These are phyloP conservation scores for Phytopythium vexans DNA, from an alignment of 352 stramenopile species.

Conservation along the genomic window DNA sequence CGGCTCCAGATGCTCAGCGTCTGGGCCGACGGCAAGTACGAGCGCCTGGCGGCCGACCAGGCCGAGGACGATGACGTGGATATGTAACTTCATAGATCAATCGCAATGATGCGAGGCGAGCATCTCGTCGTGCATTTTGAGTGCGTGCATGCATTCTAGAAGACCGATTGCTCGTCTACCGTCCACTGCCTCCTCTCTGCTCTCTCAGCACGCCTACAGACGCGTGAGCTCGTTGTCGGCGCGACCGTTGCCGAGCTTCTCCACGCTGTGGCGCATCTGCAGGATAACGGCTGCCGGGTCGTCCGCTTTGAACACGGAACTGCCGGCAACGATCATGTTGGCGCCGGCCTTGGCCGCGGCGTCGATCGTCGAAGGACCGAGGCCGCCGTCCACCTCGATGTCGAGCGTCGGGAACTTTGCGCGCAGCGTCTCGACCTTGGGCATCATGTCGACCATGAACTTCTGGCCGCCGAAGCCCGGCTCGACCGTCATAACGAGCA, in stretches of 20 bases:
- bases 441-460: slow-evolving; percentile 97
- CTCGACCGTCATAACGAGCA: slow-evolving; percentile 98
- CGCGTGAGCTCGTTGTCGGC: slow-evolving; percentile 54
- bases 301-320: slow-evolving; percentile 89
- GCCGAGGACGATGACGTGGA: slow-evolving; percentile 52
- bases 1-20: slow-evolving; percentile 76
- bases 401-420: slow-evolving; percentile 91
- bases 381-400: slow-evolving; percentile 97
- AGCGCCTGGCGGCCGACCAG: slow-evolving; percentile 47
- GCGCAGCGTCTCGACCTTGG: slow-evolving; percentile 89
- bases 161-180: too few relatives aligned
- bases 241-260: slow-evolving; percentile 77
- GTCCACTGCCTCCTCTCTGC: not conserved
- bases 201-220: slow-evolving; percentile 18
- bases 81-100: slow-evolving; percentile 26
- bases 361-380: slow-evolving; percentile 93
- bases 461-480: slow-evolving; percentile 96
- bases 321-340: slow-evolving; percentile 97
- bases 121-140: too few relatives aligned
- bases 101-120: too few relatives aligned
- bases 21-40: slow-evolving; percentile 76
- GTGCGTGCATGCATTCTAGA: slow-evolving; percentile 8
- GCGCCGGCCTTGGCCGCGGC: slow-evolving; percentile 91
- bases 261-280: slow-evolving; percentile 81
- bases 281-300: slow-evolving; percentile 74